Evolutionary conservation across 257 asterid species (phyloP).

Genomic region (Osmanthus fragrans): DNA sequence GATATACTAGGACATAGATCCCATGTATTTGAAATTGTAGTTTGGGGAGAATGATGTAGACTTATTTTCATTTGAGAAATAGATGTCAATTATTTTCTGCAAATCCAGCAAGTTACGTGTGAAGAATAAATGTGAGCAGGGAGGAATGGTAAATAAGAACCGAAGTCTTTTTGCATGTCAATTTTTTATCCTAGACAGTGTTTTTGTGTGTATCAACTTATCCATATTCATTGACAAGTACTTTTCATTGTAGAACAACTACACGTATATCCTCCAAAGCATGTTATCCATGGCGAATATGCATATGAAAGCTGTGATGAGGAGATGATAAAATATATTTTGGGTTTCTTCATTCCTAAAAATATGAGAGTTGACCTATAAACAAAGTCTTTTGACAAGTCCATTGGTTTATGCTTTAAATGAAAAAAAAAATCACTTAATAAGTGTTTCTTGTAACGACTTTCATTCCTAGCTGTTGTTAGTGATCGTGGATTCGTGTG

Average conservation of each 20-base stretch:
- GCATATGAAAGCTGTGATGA: conserved; percentile 85
- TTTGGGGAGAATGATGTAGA: background rate
- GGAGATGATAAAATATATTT: conserved; percentile 55
- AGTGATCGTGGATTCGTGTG: too few species aligned
- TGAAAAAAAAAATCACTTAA: too few species aligned
- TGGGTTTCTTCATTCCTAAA: conserved; percentile 77
- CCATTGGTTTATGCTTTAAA: conserved; percentile 19
- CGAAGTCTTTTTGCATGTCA: background rate
- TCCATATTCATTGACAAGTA: conserved; percentile 9
- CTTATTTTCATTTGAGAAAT: conserved; percentile 18
- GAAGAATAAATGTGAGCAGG: background rate
- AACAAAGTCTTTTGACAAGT: conserved; percentile 57
- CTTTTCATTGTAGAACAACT: conserved; percentile 63
- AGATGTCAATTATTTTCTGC: background rate
- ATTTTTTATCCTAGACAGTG: background rate
- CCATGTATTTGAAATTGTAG: background rate
- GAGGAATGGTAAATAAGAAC: background rate
- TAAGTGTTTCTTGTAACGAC: too few species aligned
- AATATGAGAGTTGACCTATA: conserved; percentile 87
- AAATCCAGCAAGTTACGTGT: background rate
- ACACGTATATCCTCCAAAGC: conserved; percentile 74
- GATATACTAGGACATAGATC: background rate
- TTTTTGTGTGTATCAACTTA: conserved; percentile 17
- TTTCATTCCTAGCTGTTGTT: too few species aligned
- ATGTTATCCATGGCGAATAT: conserved; percentile 82